Evolutionary conservation across 1,284 basidiomycete species (phyloP).

Genomic region (Coniferiporia sulphurascens): DNA sequence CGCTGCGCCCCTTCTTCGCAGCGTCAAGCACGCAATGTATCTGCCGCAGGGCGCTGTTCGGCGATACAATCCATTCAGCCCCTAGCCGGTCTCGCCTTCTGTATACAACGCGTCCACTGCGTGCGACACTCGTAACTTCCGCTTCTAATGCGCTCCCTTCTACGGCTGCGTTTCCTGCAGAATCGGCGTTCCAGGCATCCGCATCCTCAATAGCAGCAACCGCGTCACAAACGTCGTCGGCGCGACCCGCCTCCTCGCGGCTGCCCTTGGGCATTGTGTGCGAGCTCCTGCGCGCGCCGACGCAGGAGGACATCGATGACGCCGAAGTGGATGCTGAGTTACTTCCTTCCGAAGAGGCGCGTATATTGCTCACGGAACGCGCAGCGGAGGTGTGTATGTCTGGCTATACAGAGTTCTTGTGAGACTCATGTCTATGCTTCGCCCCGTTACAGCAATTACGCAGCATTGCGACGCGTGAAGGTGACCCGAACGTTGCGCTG

Average conservation of each 20-base stretch:
- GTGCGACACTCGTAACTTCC: slow-evolving; percentile 13
- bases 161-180: not conserved
- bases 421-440: not conserved
- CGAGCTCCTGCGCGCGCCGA: slow-evolving; percentile 30
- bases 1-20: not conserved
- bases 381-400: slow-evolving; percentile 58
- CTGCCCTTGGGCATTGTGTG: not conserved
- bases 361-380: slow-evolving; percentile 57
- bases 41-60: not conserved
- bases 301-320: slow-evolving; percentile 42
- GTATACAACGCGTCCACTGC: slow-evolving; percentile 10
- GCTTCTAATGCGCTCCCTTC: slow-evolving; percentile 1
- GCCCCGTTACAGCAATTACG: slow-evolving; percentile 54
- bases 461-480: slow-evolving; percentile 52
- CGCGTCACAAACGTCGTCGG: not conserved
- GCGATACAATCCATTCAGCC: not conserved
- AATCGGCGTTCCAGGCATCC: not conserved
- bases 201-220: not conserved
- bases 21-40: not conserved
- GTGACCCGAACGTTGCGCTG: slow-evolving; percentile 57
- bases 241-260: not conserved
- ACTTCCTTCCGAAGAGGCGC: slow-evolving; percentile 40
- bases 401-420: slow-evolving; percentile 1
- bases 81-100: slow-evolving; percentile 2
- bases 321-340: slow-evolving; percentile 55